Conservation (phyloP, 805 yeast genomes). For the Zygotorulaspora danielsina region DNA sequence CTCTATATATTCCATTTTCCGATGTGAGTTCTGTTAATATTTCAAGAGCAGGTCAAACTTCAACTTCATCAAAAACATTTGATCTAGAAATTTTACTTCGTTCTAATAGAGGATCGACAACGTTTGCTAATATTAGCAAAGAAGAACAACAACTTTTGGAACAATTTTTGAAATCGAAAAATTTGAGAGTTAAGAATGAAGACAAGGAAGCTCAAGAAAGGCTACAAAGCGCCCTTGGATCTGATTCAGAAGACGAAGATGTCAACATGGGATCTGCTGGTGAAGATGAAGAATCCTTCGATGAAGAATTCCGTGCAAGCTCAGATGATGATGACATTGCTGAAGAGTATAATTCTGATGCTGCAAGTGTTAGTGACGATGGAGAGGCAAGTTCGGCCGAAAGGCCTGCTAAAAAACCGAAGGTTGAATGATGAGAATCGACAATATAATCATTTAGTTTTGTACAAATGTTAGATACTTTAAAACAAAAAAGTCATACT, state of each 20-base stretch:
- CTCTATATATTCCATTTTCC: conserved; percentile 80
- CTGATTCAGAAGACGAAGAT: conserved; percentile 50
- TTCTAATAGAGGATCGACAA: conserved; percentile 63
- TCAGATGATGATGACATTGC: conserved; percentile 63
- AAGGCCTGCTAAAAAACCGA: conserved; percentile 40
- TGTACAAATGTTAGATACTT: too few relatives aligned
- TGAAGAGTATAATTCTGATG: conserved; percentile 77
- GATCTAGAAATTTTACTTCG: conserved; percentile 78
- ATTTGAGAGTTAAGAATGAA: conserved; percentile 78
- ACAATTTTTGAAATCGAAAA: conserved; percentile 69
- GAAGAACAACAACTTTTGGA: conserved; percentile 85
- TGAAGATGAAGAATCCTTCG: conserved; percentile 75
- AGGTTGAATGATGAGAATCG: conserved; percentile 13
- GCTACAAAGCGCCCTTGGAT: conserved; percentile 70
- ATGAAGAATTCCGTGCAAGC: conserved; percentile 71
- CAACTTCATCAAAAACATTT: conserved; percentile 78
- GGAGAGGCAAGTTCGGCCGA: conserved; percentile 31
- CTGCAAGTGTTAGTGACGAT: conserved; percentile 31
- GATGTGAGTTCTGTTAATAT: conserved; percentile 75
- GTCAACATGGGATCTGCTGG: conserved; percentile 61
- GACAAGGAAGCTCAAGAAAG: conserved; percentile 81
- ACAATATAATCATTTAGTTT: too few relatives aligned
- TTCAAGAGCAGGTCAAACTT: conserved; percentile 82
- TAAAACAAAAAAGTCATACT: too few relatives aligned
- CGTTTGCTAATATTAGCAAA: conserved; percentile 81